phyloP scores from a whole-genome alignment of 2,329 filamentous ascomycete genomes.

The Akanthomyces uredinophilus region DNA sequence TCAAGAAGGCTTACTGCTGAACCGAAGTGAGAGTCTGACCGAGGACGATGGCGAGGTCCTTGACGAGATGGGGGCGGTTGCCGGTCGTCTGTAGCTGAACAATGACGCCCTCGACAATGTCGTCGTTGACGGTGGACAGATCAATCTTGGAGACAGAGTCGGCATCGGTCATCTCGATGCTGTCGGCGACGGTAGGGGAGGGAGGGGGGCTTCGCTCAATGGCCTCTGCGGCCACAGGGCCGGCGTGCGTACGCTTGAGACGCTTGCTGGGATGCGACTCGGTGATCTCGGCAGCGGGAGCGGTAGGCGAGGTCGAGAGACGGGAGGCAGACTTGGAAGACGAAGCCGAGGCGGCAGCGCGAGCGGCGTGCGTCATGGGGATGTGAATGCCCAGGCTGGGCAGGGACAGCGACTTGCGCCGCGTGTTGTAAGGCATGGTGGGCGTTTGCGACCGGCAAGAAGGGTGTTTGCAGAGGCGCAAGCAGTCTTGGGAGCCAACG shows the following conservation, averaged over 20 bases:
- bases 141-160: constrained; percentile 40
- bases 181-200: constrained; percentile 30
- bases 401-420: constrained; percentile 90
- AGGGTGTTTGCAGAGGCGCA: background rate
- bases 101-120: constrained; percentile 89
- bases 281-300: constrained; percentile 24
- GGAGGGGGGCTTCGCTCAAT: constrained; percentile 66
- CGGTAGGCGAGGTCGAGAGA: constrained; percentile 13
- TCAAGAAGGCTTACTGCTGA: constrained; percentile 68
- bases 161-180: constrained; percentile 24
- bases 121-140: constrained; percentile 81
- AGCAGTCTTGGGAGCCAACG: background rate
- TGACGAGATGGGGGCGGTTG: constrained; percentile 90
- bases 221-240: constrained; percentile 55
- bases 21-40: constrained; percentile 73
- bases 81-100: constrained; percentile 81
- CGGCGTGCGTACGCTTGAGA: constrained; percentile 71
- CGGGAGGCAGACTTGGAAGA: constrained; percentile 23
- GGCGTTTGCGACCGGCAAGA: constrained; percentile 1
- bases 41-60: constrained; percentile 81
- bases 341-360: constrained; percentile 45
- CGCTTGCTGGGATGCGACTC: constrained; percentile 54
- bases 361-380: constrained; percentile 59
- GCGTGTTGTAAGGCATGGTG: constrained; percentile 89
- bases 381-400: constrained; percentile 90